Evolutionary conservation across 2,329 filamentous ascomycete genomes (phyloP).

Genomic region (Pestalotiopsis sp.): DNA sequence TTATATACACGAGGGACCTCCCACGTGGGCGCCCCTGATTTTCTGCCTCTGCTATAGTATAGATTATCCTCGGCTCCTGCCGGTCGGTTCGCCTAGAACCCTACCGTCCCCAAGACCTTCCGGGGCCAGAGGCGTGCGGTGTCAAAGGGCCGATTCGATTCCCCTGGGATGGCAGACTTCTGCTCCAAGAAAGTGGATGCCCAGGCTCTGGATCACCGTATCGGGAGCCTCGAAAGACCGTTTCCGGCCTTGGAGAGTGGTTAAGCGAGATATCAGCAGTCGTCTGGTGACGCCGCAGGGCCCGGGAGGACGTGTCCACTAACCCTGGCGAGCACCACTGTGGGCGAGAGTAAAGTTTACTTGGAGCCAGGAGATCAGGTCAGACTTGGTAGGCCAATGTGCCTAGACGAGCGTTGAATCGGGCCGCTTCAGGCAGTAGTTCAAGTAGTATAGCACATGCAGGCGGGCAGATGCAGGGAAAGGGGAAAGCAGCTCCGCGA

Average conservation of each 20-base stretch:
- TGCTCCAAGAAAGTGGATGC: not conserved
- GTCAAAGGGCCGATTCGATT: constrained; percentile 17
- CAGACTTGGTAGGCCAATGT: constrained; percentile 11
- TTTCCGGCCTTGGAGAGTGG: not conserved
- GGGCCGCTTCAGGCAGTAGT: constrained; percentile 21
- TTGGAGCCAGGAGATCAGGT: constrained; percentile 4
- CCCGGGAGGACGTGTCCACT: not conserved
- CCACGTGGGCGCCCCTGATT: constrained; percentile 7
- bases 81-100: not conserved
- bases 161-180: not conserved
- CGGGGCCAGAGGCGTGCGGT: not conserved
- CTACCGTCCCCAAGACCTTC: not conserved
- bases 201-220: not conserved
- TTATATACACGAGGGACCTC: constrained; percentile 27
- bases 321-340: not conserved
- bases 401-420: constrained; percentile 22
- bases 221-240: not conserved
- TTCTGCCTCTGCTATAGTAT: constrained; percentile 2
- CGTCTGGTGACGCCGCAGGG: constrained; percentile 7
- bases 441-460: constrained; percentile 20
- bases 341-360: not conserved
- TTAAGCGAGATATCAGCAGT: constrained; percentile 10
- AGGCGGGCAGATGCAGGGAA: constrained; percentile 22
- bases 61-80: constrained; percentile 10
- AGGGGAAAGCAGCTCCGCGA: constrained; percentile 27